phyloP scores from a whole-genome alignment of 371 early-diverging fungal species.

The Mortierella sp. region DNA sequence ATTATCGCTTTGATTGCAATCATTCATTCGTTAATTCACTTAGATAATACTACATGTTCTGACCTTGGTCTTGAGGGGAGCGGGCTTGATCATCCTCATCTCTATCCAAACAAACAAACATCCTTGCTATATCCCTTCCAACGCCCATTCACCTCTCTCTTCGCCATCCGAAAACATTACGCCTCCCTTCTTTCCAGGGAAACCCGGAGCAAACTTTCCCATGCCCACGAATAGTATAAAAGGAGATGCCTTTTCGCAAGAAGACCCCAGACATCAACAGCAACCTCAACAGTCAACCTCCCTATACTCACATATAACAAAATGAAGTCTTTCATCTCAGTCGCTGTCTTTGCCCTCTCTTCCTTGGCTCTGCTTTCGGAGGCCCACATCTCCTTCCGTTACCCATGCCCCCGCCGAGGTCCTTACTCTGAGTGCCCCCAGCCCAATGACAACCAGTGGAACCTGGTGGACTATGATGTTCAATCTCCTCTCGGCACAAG shows the following conservation, averaged over 20 bases:
- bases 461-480: conserved; percentile 50
- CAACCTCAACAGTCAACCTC: background rate
- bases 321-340: conserved; percentile 38
- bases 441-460: conserved; percentile 34
- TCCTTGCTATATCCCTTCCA: background rate
- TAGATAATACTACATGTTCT: background rate
- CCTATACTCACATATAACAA: background rate
- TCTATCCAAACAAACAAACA: background rate
- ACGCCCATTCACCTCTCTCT: background rate
- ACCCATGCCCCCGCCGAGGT: conserved; percentile 55
- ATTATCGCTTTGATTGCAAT: background rate
- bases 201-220: background rate
- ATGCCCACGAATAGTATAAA: conserved; percentile 1
- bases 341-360: conserved; percentile 33
- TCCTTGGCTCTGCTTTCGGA: conserved; percentile 43
- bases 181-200: background rate
- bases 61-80: background rate
- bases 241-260: background rate
- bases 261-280: background rate
- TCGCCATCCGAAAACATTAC: background rate
- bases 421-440: conserved; percentile 54
- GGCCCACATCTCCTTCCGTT: conserved; percentile 57
- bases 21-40: background rate
- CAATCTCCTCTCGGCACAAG: conserved; percentile 51
- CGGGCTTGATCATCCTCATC: background rate